phyloP scores from a whole-genome alignment of 495 filamentous ascomycete species.

The Xylaria castorea region DNA sequence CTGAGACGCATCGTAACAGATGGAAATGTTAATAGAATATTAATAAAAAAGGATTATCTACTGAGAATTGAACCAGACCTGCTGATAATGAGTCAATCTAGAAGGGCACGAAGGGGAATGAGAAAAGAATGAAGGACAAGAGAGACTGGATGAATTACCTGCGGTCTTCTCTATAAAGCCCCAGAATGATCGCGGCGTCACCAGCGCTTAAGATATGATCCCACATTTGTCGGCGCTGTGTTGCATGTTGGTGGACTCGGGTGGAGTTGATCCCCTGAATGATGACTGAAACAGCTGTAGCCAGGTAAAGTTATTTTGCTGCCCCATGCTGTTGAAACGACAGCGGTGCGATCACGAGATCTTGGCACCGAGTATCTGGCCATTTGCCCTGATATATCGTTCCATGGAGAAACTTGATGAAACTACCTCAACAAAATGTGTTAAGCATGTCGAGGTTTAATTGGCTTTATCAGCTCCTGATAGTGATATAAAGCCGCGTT shows the following conservation, averaged over 20 bases:
- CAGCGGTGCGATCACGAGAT: neutral
- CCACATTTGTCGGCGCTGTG: constrained; percentile 21
- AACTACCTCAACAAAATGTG: constrained; percentile 5
- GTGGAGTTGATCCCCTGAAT: constrained; percentile 23
- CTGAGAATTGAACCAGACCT: constrained; percentile 35
- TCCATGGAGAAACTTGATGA: constrained; percentile 2
- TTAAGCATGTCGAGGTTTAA: neutral
- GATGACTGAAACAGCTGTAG: constrained; percentile 3
- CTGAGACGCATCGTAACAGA: constrained; percentile 34
- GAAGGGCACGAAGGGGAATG: constrained; percentile 6
- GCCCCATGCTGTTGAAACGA: constrained; percentile 25
- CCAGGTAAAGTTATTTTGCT: constrained; percentile 10
- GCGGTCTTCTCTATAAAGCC: constrained; percentile 9
- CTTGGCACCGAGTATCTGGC: constrained; percentile 19
- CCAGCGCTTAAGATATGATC: constrained; percentile 9
- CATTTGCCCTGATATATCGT: neutral
- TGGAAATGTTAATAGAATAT: constrained; percentile 27
- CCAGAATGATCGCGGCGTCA: neutral
- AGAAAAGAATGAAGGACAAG: constrained; percentile 13
- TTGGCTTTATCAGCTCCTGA: neutral
- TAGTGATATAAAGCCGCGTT: neutral
- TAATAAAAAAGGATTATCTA: constrained; percentile 21
- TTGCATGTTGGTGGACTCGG: constrained; percentile 24
- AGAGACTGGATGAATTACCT: neutral
- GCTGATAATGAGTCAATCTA: constrained; percentile 26